Evolutionary conservation across 2,329 filamentous ascomycete species (phyloP), one percentile per base, ranked within the genome.

Genomic region (Pyrenophora teres): DNA sequence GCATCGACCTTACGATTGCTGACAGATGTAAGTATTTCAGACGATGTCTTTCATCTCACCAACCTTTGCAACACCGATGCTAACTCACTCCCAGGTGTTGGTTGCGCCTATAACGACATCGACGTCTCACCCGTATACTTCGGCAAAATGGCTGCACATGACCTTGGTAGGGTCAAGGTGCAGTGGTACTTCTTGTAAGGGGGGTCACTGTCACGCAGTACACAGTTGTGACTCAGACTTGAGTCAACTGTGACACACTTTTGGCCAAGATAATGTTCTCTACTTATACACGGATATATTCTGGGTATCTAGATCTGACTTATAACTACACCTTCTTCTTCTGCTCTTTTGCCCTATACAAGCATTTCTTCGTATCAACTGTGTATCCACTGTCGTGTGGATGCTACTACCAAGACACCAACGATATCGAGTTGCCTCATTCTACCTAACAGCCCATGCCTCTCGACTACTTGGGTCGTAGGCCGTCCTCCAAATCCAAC

Each of bases 1-100:
- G 80, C 35, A 78, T 85, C 10, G 83, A 86, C 58, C 79, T 89
- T 21, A 85, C 75, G 16, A 83, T 91, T 6, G 86, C 90, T 5
- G 88, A 91, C 72, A 79, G 87, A 44, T 91, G 87, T 74, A 57
- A 62, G 69, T 67, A 30, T 13, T 6, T 27, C 27, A 21, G 31
- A 23, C 21, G 5, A 21, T 3, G 35, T 1, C 8, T 7, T 7
- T 21, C 16, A 32, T 46, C 36, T 33, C 8, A 13, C 16, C 6
- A 3, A 23, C 33, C 23, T 25, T 48, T 16, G 32, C 19, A 16
- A 8, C 35, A 30, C 39, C 7, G 21, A 40, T 45, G 35, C 62
- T 72, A 45, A 70, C 47, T 0, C 2, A 2, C 5, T n/a, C 23
- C 12, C 12, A 79, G 76, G 76, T 50, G 74, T 74, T 9, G 80